A percentile compares a stretch with the other conserved stretches of the same genome.
Evolutionary conservation across 2,329 filamentous ascomycete species (phyloP).

Genomic region (Sporothrix schenckii): DNA sequence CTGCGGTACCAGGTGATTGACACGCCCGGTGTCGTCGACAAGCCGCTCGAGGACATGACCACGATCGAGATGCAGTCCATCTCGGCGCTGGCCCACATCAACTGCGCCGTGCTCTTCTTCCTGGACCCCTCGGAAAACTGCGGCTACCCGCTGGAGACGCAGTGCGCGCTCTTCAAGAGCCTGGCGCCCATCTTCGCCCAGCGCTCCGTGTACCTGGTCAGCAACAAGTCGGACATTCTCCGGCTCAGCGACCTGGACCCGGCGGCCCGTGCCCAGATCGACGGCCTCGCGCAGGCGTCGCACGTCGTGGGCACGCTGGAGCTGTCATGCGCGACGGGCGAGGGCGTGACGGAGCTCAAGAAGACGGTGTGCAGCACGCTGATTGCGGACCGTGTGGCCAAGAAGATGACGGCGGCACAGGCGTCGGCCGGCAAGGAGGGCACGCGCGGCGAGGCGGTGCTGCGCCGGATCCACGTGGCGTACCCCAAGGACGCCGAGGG

Average conservation of each 20-base stretch:
- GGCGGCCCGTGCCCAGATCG: constrained; percentile 64
- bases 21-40: constrained; percentile 96
- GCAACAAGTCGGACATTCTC: constrained; percentile 97
- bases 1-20: constrained; percentile 83
- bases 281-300: constrained; percentile 46
- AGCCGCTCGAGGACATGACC: constrained; percentile 98
- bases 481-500: constrained; percentile 56
- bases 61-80: constrained; percentile 99
- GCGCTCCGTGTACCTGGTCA: constrained; percentile 93
- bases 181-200: constrained; percentile 97
- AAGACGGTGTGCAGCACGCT: constrained; percentile 92
- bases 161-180: constrained; percentile 93
- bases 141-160: constrained; percentile 88
- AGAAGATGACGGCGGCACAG: constrained; percentile 93
- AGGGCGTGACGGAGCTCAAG: constrained; percentile 92
- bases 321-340: constrained; percentile 90
- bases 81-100: constrained; percentile 93
- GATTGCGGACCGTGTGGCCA: constrained; percentile 87
- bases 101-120: constrained; percentile 94
- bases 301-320: constrained; percentile 92
- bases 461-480: constrained; percentile 96
- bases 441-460: constrained; percentile 82
- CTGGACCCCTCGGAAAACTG: constrained; percentile 98
- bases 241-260: constrained; percentile 83
- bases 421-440: constrained; percentile 74